These are phyloP conservation scores for Alternaria postmessia DNA, from an alignment of 2,329 filamentous ascomycete species.

Conservation along the genomic window DNA sequence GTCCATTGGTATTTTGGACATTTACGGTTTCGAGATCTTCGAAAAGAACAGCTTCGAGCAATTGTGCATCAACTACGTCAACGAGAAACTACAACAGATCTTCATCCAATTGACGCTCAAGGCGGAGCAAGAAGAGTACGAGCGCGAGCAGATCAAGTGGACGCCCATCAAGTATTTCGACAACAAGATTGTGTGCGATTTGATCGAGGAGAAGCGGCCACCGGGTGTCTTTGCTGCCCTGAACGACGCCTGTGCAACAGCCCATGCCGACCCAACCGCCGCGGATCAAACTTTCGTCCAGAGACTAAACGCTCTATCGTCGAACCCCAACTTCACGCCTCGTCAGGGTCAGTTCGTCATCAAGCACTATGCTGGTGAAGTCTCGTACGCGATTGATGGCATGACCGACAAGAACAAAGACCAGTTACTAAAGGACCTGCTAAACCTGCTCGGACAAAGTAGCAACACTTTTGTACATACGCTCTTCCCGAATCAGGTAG, in stretches of 20 bases:
- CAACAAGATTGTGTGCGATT: conserved; percentile 97
- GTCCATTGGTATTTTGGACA: conserved; percentile 95
- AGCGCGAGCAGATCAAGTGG: conserved; percentile 95
- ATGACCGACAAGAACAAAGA: conserved; percentile 99
- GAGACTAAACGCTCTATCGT: conserved; percentile 84
- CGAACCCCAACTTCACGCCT: conserved; percentile 87
- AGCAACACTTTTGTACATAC: conserved; percentile 86
- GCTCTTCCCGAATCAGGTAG: conserved; percentile 90
- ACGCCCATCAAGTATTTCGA: conserved; percentile 99
- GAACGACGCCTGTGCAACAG: conserved; percentile 98
- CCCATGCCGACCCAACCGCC: conserved; percentile 91
- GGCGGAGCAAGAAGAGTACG: conserved; percentile 97
- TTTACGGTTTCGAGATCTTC: conserved; percentile 99
- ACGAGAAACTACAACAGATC: conserved; percentile 98
- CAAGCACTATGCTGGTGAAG: conserved; percentile 98
- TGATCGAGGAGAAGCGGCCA: conserved; percentile 91
- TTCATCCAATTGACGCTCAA: conserved; percentile 98
- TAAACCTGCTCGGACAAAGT: conserved; percentile 85
- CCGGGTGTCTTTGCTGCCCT: conserved; percentile 93
- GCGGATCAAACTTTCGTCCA: conserved; percentile 97
- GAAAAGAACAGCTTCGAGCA: conserved; percentile 99
- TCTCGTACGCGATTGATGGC: conserved; percentile 90
- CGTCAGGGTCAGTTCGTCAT: conserved; percentile 97
- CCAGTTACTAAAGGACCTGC: conserved; percentile 89
- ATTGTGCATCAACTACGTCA: conserved; percentile 99